These are phyloP conservation scores for Leccinum subgranulosum DNA, from an alignment of 768 basidiomycete species.

Conservation along the genomic window DNA sequence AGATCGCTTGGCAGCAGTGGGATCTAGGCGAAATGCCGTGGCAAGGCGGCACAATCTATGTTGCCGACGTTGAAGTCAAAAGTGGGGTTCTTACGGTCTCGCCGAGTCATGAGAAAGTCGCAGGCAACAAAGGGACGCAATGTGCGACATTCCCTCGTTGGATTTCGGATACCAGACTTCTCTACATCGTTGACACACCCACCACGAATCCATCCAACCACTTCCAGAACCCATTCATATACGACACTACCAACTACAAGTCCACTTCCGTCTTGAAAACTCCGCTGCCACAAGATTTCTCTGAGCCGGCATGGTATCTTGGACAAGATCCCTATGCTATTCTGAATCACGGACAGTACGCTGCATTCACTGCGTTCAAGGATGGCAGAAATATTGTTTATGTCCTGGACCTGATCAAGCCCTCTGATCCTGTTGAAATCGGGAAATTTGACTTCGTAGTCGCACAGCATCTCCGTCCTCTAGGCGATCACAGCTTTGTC, in stretches of 20 bases:
- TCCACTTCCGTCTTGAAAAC: slow-evolving; percentile 25
- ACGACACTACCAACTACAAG: slow-evolving; percentile 25
- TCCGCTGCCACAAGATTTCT: slow-evolving; percentile 23
- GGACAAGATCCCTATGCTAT: slow-evolving; percentile 19
- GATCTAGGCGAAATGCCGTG: slow-evolving; percentile 65
- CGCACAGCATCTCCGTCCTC: slow-evolving; percentile 12
- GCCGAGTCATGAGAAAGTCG: slow-evolving; percentile 34
- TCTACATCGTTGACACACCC: slow-evolving; percentile 56
- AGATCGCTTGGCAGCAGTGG: slow-evolving; percentile 63
- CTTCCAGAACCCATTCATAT: slow-evolving; percentile 48
- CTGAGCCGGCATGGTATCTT: slow-evolving; percentile 15
- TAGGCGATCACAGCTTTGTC: background rate
- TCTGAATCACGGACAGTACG: slow-evolving; percentile 20
- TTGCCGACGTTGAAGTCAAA: slow-evolving; percentile 38
- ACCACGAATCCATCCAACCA: slow-evolving; percentile 32
- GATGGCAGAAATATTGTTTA: slow-evolving; percentile 33
- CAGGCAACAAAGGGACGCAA: slow-evolving; percentile 42
- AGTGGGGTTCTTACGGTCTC: slow-evolving; percentile 29
- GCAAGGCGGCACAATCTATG: slow-evolving; percentile 52
- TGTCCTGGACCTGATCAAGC: slow-evolving; percentile 20
- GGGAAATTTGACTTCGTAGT: slow-evolving; percentile 5
- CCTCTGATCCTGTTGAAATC: background rate
- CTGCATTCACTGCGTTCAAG: slow-evolving; percentile 30
- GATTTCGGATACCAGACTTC: slow-evolving; percentile 47
- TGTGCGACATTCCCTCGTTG: slow-evolving; percentile 33